Percentiles rank a stretch among this genome's conserved stretches.
phyloP scores from a whole-genome alignment of 2,329 filamentous ascomycete species.

The Colletotrichum magnum region DNA sequence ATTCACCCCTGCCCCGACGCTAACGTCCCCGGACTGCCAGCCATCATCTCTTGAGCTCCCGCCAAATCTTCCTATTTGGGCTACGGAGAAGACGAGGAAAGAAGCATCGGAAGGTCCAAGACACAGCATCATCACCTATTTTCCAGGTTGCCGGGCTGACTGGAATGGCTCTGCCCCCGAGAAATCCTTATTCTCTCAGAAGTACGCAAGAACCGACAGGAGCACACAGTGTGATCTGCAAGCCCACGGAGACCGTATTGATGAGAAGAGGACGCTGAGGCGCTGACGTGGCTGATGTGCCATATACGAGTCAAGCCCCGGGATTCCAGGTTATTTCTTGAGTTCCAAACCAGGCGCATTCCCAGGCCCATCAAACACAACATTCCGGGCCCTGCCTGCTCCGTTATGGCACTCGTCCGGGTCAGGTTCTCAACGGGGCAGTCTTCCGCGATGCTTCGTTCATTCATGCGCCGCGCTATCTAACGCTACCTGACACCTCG shows the following conservation, averaged over 20 bases:
- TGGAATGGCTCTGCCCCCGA: constrained; percentile 3
- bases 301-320: constrained; percentile 35
- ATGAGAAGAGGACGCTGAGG: constrained; percentile 32
- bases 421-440: constrained; percentile 7
- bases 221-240: constrained; percentile 9
- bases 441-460: constrained; percentile 15
- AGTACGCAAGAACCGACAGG: too few relatives aligned
- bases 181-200: neutral
- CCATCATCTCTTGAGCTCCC: constrained; percentile 13
- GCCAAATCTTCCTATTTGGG: constrained; percentile 1
- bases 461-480: constrained; percentile 19
- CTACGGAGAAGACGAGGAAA: neutral
- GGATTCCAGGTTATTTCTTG: constrained; percentile 15
- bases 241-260: constrained; percentile 15
- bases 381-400: too few relatives aligned
- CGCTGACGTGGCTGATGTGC: constrained; percentile 33
- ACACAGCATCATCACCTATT: neutral
- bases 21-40: constrained; percentile 14
- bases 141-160: neutral
- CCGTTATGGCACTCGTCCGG: too few relatives aligned
- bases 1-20: constrained; percentile 14
- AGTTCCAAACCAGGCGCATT: constrained; percentile 3
- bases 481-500: constrained; percentile 30
- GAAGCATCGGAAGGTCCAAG: neutral
- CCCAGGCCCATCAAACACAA: too few relatives aligned